Evolutionary conservation across 1,139 yeast species (phyloP).

Genomic region (Williopsis jadinii): DNA sequence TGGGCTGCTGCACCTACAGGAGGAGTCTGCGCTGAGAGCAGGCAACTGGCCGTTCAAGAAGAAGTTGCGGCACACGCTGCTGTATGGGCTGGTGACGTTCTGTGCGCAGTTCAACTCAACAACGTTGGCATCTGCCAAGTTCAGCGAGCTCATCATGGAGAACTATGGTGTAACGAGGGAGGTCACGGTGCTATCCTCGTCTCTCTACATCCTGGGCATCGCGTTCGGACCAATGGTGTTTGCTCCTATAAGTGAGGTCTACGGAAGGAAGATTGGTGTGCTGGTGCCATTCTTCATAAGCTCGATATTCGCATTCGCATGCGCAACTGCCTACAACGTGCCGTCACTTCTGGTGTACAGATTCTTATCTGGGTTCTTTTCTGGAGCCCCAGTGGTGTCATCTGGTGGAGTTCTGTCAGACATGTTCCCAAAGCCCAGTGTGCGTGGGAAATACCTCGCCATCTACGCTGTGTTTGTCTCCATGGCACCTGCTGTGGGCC

Average conservation of each 20-base stretch:
- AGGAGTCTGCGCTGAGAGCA: constrained; percentile 24
- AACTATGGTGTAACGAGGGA: constrained; percentile 28
- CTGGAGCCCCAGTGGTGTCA: constrained; percentile 48
- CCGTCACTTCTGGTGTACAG: constrained; percentile 39
- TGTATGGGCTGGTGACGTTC: constrained; percentile 35
- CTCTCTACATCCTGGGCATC: constrained; percentile 42
- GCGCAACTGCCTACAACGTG: constrained; percentile 40
- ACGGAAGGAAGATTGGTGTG: constrained; percentile 43
- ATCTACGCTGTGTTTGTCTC: constrained; percentile 39
- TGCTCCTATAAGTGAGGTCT: constrained; percentile 36
- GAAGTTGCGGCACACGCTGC: constrained; percentile 32
- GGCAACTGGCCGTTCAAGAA: constrained; percentile 30
- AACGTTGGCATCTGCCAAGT: constrained; percentile 26
- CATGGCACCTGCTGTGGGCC: constrained; percentile 50
- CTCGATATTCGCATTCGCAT: constrained; percentile 42
- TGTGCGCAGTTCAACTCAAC: constrained; percentile 39
- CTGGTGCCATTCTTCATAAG: constrained; percentile 37
- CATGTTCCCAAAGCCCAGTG: constrained; percentile 23
- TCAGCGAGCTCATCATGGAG: constrained; percentile 25
- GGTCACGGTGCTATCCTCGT: constrained; percentile 34
- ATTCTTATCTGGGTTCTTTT: constrained; percentile 43
- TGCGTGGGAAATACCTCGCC: constrained; percentile 26
- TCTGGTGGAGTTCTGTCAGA: constrained; percentile 51
- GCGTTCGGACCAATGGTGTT: constrained; percentile 38
- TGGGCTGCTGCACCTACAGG: constrained; percentile 19